Percentiles rank a stretch among this genome's conserved stretches.
These are phyloP conservation scores for Tolypocladium tropicale DNA, from an alignment of 2,329 filamentous ascomycete species.

Conservation along the genomic window DNA sequence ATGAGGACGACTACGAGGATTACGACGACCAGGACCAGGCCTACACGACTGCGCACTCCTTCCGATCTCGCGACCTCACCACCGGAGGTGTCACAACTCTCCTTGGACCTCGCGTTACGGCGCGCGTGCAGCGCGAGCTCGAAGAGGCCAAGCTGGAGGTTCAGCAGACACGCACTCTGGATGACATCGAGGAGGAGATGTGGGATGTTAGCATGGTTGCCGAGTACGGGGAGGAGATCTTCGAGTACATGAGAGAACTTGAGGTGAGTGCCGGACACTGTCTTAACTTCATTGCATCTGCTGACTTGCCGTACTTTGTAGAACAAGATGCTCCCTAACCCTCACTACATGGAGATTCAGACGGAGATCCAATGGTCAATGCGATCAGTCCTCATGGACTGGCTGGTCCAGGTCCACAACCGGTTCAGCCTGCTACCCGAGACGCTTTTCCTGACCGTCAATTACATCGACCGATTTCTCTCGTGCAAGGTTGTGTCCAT, in stretches of 20 bases:
- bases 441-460: constrained; percentile 88
- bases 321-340: constrained; percentile 74
- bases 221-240: constrained; percentile 94
- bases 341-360: constrained; percentile 94
- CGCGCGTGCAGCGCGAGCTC: constrained; percentile 62
- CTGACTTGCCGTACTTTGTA: constrained; percentile 21
- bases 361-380: constrained; percentile 99
- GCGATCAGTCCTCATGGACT: constrained; percentile 94
- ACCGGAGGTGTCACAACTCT: constrained; percentile 43
- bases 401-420: constrained; percentile 91
- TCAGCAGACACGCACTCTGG: constrained; percentile 54
- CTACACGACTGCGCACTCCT: constrained; percentile 67
- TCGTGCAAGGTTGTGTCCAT: constrained; percentile 91
- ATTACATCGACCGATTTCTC: constrained; percentile 95
- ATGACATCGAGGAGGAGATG: constrained; percentile 78
- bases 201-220: constrained; percentile 98
- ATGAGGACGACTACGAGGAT: constrained; percentile 66
- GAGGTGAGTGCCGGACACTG: constrained; percentile 54
- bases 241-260: constrained; percentile 78
- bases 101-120: constrained; percentile 61
- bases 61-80: constrained; percentile 56
- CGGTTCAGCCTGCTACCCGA: constrained; percentile 87
- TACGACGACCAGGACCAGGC: constrained; percentile 53
- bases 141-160: constrained; percentile 55
- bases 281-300: neutral